Evolutionary conservation across 768 basidiomycete species (phyloP), one percentile per base, ranked within the genome.

Genomic region (Lactifluus volemus): DNA sequence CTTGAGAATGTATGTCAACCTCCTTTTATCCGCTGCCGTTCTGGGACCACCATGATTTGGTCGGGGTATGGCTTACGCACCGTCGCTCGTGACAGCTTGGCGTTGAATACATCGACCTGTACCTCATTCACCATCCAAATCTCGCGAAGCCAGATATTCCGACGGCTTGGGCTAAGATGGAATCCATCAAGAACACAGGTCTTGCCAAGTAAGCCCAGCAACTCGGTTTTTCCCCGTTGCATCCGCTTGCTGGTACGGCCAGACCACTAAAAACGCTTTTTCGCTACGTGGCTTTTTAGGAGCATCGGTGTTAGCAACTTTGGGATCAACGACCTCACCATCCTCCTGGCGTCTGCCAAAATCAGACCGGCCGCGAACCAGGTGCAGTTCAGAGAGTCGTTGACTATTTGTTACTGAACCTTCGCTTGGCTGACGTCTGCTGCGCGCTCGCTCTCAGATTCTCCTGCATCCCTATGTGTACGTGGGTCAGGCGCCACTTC

Each of bases 221-320:
- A 10, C 19, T 4, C 29, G 25, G 7, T 25, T 25, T 25, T 45
- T 5, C 0, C 44, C 44, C 7, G 2, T 45, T 47, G 21, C 21
- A 11, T 14, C 19, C 45, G 21, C 21, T 25, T 47, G 21, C 19
- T 10, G 44, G 15, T 45, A 19, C 21, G 34, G 36, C 30, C 19
- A 45, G 15, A 12, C 53, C 21, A 42, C 32, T 25, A 36, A 56
- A 15, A n/a, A 19, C 42, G 5, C 17, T 17, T 4, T 17, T 39
- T 8, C 25, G 12, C 38, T 38, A 38, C 48, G 11, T 30, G 36
- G 11, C n/a, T 41, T 45, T 48, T 45, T 48, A 85, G 84, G 81
- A 85, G 81, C 69, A 86, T 88, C 57, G 86, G 86, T 21, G 84
- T 88, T 44, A 84, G 82, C 73, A 89, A 89, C 73, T 88, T 86